phyloP scores from a whole-genome alignment of 305 asterid genomes.

The Nicotiana rustica region DNA sequence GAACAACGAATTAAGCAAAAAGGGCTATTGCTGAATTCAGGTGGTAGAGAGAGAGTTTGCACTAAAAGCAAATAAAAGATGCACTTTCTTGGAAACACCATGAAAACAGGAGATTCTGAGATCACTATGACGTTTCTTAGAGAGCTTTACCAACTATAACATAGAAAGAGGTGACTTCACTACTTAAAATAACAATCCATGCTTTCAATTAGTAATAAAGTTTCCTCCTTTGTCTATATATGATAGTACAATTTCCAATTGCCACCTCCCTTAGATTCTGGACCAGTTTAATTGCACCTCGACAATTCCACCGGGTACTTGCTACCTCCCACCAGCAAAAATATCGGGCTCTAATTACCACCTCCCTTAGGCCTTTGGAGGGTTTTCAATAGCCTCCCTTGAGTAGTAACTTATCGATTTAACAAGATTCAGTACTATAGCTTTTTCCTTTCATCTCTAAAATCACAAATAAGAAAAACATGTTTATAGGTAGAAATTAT shows the following conservation, averaged over 20 bases:
- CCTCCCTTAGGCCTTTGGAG: background rate
- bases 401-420: background rate
- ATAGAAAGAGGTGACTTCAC: background rate
- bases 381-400: background rate
- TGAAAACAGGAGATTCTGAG: background rate
- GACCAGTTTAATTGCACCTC: too few species aligned
- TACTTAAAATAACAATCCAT: background rate
- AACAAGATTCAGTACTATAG: background rate
- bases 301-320: too few species aligned
- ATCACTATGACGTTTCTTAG: background rate
- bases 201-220: background rate
- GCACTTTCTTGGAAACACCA: background rate
- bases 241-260: background rate
- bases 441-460: slow-evolving; percentile 12
- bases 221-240: background rate
- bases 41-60: background rate
- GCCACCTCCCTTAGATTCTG: background rate
- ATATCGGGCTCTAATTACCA: background rate
- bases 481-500: background rate
- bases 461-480: background rate
- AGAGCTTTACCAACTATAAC: background rate
- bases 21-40: background rate
- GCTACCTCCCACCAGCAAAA: too few species aligned
- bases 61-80: background rate
- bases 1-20: background rate